Evolutionary conservation across 2,329 filamentous ascomycete species (phyloP).

Genomic region (Trichoderma koningiopsis): DNA sequence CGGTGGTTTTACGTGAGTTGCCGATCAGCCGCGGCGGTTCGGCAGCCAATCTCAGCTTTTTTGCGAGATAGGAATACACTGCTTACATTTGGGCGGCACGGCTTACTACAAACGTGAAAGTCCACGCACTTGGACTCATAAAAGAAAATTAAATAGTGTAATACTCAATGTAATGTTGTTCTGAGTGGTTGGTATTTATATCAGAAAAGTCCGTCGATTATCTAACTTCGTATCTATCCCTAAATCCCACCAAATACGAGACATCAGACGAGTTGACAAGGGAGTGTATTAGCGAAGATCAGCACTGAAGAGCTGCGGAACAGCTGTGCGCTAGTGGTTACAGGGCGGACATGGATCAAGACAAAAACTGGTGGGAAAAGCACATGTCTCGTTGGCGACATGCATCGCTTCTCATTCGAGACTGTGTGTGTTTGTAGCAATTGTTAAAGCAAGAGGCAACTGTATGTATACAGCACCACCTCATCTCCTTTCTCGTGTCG

Average conservation of each 20-base stretch:
- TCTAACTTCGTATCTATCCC: neutral
- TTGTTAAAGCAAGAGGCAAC: neutral
- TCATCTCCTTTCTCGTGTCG: neutral
- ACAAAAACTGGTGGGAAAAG: neutral
- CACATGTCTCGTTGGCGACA: neutral
- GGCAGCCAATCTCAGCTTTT: neutral
- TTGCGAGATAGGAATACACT: neutral
- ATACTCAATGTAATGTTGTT: neutral
- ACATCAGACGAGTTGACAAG: neutral
- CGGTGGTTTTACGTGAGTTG: neutral
- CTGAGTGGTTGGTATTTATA: neutral
- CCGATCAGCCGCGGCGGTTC: neutral
- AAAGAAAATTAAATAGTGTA: neutral
- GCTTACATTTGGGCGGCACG: neutral
- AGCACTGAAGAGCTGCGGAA: conserved; percentile 12
- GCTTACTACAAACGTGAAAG: neutral
- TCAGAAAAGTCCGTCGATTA: neutral
- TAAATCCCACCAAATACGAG: neutral
- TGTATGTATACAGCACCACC: neutral
- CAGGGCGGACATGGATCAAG: neutral
- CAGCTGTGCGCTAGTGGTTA: conserved; percentile 18
- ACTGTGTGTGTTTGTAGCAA: neutral
- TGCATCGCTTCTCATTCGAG: neutral
- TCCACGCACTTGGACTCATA: neutral
- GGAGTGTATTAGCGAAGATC: neutral